These are phyloP conservation scores for Telfairia occidentalis DNA, from an alignment of 331 rosid species.

Conservation along the genomic window DNA sequence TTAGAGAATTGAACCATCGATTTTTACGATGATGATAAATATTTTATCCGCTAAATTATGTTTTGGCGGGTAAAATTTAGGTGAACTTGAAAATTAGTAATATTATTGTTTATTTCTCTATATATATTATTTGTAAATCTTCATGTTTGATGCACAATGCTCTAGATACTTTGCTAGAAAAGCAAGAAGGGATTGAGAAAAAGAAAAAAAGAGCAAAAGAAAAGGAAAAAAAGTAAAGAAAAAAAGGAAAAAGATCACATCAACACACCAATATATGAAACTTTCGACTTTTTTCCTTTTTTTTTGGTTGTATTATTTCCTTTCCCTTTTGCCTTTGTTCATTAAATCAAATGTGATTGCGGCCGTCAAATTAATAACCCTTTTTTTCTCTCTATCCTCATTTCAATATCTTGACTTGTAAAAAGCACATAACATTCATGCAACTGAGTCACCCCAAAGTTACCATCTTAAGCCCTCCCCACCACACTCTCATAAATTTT, in stretches of 20 bases:
- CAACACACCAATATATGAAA: not conserved
- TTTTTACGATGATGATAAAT: too few species aligned
- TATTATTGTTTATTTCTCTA: too few species aligned
- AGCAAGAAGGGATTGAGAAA: not conserved
- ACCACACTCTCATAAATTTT: not conserved
- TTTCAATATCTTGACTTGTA: conserved; percentile 5
- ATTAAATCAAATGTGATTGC: conserved; percentile 7
- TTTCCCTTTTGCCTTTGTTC: not conserved
- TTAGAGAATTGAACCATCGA: too few species aligned
- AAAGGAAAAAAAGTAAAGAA: not conserved
- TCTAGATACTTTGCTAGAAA: not conserved
- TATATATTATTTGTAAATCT: too few species aligned
- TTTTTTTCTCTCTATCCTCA: not conserved
- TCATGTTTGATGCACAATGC: not conserved
- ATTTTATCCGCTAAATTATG: too few species aligned
- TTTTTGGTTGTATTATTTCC: not conserved
- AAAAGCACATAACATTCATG: not conserved
- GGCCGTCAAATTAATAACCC: conserved; percentile 19
- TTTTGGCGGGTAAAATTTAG: too few species aligned
- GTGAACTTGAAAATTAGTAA: too few species aligned
- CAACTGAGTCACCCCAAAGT: not conserved
- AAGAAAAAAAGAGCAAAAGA: not conserved
- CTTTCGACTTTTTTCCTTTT: not conserved
- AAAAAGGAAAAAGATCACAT: not conserved
- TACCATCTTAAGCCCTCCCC: not conserved